These are phyloP conservation scores for Rhododendron ferrugineum DNA, from an alignment of 148 eudicot species.

Conservation along the genomic window DNA sequence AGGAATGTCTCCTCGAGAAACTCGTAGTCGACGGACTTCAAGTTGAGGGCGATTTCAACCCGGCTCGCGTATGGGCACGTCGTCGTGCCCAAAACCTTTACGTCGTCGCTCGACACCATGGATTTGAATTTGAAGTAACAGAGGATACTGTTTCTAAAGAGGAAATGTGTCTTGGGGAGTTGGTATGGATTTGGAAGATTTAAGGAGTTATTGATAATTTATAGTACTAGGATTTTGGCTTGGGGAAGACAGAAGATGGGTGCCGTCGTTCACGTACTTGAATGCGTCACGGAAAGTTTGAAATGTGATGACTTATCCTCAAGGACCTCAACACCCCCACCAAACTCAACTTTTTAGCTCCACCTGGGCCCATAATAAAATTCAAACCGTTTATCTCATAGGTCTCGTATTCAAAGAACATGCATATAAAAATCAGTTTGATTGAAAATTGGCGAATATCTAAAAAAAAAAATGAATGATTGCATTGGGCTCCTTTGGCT, in stretches of 20 bases:
- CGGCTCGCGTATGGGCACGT: slow-evolving; percentile 27
- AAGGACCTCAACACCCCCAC: no score
- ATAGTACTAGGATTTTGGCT: neutral
- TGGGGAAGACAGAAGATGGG: neutral
- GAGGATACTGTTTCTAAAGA: neutral
- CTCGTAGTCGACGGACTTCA: slow-evolving; percentile 40
- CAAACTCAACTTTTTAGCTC: no score
- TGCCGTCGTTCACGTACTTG: no score
- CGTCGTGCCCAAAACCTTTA: slow-evolving; percentile 24
- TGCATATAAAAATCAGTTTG: no score
- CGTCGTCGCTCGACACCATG: slow-evolving; percentile 20
- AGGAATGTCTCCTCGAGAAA: slow-evolving; percentile 24
- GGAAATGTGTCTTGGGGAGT: neutral
- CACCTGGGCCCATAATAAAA: no score
- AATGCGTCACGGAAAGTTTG: no score
- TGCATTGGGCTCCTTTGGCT: no score
- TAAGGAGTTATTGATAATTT: neutral
- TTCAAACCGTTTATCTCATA: no score
- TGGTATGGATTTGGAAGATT: neutral
- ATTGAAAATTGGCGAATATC: no score
- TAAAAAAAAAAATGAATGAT: no score
- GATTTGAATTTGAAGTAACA: neutral
- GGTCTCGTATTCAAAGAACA: no score
- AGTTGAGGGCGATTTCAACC: slow-evolving; percentile 25
- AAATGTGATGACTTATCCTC: no score